Evolutionary conservation across 176 grass and related monocot genomes (phyloP).

Genomic region (Oryza australiensis): DNA sequence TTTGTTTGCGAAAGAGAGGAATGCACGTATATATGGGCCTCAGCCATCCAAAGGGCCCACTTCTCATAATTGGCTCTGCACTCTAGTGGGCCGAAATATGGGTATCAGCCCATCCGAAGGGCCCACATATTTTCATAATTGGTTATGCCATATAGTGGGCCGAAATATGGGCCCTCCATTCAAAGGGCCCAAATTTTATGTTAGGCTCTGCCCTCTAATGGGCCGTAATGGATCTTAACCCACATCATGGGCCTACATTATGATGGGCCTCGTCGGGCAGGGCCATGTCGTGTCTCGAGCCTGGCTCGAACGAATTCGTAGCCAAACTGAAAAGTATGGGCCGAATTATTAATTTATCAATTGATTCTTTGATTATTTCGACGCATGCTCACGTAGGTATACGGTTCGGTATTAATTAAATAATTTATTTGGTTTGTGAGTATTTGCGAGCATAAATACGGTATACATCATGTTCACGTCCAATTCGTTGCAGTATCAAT

Average conservation of each 20-base stretch:
- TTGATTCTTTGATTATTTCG: not conserved
- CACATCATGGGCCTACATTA: not conserved
- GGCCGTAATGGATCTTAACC: not conserved
- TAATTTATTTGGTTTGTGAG: not conserved
- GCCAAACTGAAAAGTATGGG: not conserved
- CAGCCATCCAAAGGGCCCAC: not conserved
- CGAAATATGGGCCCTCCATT: no score
- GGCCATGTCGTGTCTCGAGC: not conserved
- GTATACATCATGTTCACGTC: not conserved
- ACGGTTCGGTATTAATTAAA: not conserved
- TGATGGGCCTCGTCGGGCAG: not conserved
- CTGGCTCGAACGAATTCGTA: not conserved
- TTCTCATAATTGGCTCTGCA: no score
- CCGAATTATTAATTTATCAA: not conserved
- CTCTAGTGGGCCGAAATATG: no score
- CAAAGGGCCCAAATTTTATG: no score
- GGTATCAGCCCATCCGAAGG: no score
- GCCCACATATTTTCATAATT: no score
- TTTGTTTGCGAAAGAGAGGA: no score
- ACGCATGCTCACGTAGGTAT: not conserved
- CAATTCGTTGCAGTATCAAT: not conserved
- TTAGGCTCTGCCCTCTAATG: no score
- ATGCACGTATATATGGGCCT: not conserved
- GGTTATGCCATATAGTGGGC: no score
- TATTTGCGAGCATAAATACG: not conserved